Percentiles rank a stretch among this genome's conserved stretches.
These are phyloP conservation scores for Spergularia azorica DNA, from an alignment of 179 eudicot species.

Conservation along the genomic window DNA sequence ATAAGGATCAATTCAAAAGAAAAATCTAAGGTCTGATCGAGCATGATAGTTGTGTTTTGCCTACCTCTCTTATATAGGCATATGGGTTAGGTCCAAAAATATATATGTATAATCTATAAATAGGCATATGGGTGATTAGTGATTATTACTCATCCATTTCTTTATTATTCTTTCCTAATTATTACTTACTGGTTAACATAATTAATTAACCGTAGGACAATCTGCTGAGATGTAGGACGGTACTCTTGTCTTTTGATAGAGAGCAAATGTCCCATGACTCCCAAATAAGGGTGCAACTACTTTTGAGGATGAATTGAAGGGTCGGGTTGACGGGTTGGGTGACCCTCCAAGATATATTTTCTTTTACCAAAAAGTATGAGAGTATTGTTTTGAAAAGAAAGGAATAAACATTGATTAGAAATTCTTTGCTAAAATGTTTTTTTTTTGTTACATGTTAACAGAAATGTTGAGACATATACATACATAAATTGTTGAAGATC, in stretches of 20 bases:
- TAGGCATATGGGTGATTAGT: constrained; percentile 12
- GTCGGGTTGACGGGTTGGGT: no score
- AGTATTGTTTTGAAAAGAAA: no score
- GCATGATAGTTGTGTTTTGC: constrained; percentile 19
- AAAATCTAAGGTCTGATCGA: constrained; percentile 11
- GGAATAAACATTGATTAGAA: no score
- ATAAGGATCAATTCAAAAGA: not conserved
- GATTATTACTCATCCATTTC: constrained; percentile 2
- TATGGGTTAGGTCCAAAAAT: no score
- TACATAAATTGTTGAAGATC: no score
- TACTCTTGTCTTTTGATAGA: constrained; percentile 22
- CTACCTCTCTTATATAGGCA: constrained; percentile 7
- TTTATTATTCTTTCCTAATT: constrained; percentile 7
- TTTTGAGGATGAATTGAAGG: no score
- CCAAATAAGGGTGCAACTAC: no score
- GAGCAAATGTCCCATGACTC: constrained; percentile 18
- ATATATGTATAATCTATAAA: not conserved
- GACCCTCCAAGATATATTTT: no score
- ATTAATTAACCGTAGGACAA: not conserved
- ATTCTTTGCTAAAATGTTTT: no score
- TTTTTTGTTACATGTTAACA: no score
- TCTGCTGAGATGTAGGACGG: constrained; percentile 5
- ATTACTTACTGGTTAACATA: not conserved
- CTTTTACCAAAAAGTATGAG: no score
- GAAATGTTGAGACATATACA: no score